Evolutionary conservation across 2,329 filamentous ascomycete genomes (phyloP), one percentile per base, ranked within the genome.

Genomic region (Colletotrichum aenigma): DNA sequence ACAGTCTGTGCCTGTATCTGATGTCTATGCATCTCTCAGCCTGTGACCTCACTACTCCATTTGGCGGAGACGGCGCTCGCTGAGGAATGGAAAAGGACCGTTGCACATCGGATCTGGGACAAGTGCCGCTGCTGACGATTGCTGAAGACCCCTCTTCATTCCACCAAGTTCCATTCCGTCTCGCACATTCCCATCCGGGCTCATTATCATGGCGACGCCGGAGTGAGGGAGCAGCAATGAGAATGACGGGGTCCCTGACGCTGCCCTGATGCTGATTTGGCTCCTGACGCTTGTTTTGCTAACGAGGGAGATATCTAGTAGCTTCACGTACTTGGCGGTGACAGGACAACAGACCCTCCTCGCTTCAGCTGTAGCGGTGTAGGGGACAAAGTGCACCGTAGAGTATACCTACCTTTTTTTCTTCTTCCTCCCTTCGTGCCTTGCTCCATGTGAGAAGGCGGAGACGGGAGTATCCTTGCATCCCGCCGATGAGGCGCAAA

Each of bases 91-190:
- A 21, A 18, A 71, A 68, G 16, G 38, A 55, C 69, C 38, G 62
- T 72, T 75, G 62, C 21, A 30, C 26, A 26, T 56, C 21, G 30
- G 7, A 72, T 72, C 69, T 48, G 62, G 73, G 62, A 56, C 69
- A 75, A 61, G 62, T 56, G 55, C 38, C 24, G 15, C 58, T 62
- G 69, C 62, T 75, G 38, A 72, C 73, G 69, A 75, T 75, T 75
- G 69, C 69, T 75, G 43, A 67, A 75, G 73, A 75, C 43, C 43
- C n/a, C 43, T 48, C 9, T 21, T 48, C 43, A 48, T 48, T 48
- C 43, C 43, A 21, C 18, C 43, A 6, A 48, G n/a, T 48, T 21
- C 43, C 43, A 48, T 13, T 48, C 43, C 38, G 10, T 38, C 55
- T 24, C 34, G n/a, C 43, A 48, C 62, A 62, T 55, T 60, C 58